These are phyloP conservation scores for Aspergillus unguis DNA, from an alignment of 2,329 filamentous ascomycete genomes.

Conservation along the genomic window DNA sequence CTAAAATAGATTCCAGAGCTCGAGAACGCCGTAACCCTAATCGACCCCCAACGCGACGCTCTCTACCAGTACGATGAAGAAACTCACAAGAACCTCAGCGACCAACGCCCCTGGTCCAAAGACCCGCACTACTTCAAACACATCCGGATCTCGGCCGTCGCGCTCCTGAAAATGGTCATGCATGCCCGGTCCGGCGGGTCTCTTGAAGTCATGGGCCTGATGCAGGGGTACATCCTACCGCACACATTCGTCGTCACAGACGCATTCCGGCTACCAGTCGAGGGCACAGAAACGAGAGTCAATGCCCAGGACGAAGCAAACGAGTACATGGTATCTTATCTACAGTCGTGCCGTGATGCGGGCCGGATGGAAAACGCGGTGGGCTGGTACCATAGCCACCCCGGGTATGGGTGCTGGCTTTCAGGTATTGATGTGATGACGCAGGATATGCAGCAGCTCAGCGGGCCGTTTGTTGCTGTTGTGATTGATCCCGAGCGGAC, in stretches of 20 bases:
- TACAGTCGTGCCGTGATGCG: slow-evolving; percentile 69
- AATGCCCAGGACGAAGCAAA: slow-evolving; percentile 95
- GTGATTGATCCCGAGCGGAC: slow-evolving; percentile 96
- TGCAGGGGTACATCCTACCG: slow-evolving; percentile 88
- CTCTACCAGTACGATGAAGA: slow-evolving; percentile 78
- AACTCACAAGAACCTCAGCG: slow-evolving; percentile 64
- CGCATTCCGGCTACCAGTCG: slow-evolving; percentile 87
- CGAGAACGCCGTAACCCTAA: slow-evolving; percentile 77
- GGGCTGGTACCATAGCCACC: slow-evolving; percentile 97
- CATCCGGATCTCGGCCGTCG: slow-evolving; percentile 88
- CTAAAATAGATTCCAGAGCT: slow-evolving; percentile 60
- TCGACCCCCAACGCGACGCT: slow-evolving; percentile 83
- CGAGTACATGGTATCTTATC: slow-evolving; percentile 91
- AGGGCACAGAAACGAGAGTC: slow-evolving; percentile 96
- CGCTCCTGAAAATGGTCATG: slow-evolving; percentile 98
- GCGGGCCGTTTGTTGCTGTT: slow-evolving; percentile 90
- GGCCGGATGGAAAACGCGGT: slow-evolving; percentile 86
- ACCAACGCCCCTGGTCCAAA: slow-evolving; percentile 68
- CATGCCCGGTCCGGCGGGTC: slow-evolving; percentile 91
- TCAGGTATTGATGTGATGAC: slow-evolving; percentile 93
- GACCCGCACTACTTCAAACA: slow-evolving; percentile 88
- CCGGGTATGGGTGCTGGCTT: slow-evolving; percentile 97
- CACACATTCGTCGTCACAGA: slow-evolving; percentile 89
- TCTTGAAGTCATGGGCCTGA: slow-evolving; percentile 95
- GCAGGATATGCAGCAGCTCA: slow-evolving; percentile 81